Percentiles rank a stretch among this genome's conserved stretches.
These are phyloP conservation scores for Psilocybe cyanescens DNA, from an alignment of 768 basidiomycete species.

Conservation along the genomic window DNA sequence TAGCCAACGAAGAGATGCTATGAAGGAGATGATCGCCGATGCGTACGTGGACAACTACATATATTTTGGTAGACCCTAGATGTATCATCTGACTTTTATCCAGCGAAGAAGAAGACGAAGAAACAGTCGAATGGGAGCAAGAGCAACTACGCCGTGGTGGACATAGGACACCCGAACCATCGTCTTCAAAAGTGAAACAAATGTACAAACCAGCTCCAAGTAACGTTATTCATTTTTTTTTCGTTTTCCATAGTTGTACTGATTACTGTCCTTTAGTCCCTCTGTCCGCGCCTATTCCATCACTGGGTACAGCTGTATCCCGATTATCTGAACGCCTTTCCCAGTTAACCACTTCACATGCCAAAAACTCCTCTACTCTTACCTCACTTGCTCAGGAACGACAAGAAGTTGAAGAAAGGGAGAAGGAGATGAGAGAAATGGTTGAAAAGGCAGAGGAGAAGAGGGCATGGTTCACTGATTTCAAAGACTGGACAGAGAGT, in stretches of 20 bases:
- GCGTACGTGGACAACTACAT: constrained; percentile 52
- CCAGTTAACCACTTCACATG: constrained; percentile 69
- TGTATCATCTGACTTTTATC: constrained; percentile 1
- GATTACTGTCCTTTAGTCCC: constrained; percentile 56
- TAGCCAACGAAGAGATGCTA: constrained; percentile 63
- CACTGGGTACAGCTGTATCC: constrained; percentile 60
- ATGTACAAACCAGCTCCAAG: constrained; percentile 76
- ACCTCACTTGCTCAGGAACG: constrained; percentile 63
- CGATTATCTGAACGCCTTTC: constrained; percentile 64
- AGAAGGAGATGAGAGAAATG: constrained; percentile 76
- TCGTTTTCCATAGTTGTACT: constrained; percentile 14
- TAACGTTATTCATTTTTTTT: constrained; percentile 30
- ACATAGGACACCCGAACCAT: constrained; percentile 43
- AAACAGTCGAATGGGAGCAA: constrained; percentile 83
- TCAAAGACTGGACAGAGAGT: constrained; percentile 81
- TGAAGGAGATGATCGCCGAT: constrained; percentile 83
- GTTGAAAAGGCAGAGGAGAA: constrained; percentile 77
- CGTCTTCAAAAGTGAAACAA: constrained; percentile 46
- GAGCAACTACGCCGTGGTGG: constrained; percentile 83
- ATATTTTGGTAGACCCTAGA: background rate
- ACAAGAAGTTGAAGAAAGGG: constrained; percentile 65
- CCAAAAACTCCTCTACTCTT: constrained; percentile 59
- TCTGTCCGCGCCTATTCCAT: constrained; percentile 61
- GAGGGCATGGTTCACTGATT: constrained; percentile 78
- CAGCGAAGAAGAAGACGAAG: constrained; percentile 84